These are phyloP conservation scores for Tolypocladium tundrense DNA, from an alignment of 2,329 filamentous ascomycete species.

Conservation along the genomic window DNA sequence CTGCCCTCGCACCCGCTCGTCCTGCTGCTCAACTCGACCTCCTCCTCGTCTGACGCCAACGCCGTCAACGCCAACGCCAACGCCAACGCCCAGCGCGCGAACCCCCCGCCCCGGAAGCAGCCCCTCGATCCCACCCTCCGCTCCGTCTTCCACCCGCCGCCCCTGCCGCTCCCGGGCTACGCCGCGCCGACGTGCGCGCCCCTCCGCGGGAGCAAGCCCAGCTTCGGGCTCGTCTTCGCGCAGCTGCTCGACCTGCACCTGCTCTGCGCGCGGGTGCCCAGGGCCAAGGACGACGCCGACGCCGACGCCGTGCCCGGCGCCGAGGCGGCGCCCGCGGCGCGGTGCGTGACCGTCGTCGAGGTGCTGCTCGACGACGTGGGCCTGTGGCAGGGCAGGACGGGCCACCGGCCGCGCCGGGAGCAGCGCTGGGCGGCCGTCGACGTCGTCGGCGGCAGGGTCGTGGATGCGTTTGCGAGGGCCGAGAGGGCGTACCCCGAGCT, in stretches of 20 bases:
- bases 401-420: slow-evolving; percentile 28
- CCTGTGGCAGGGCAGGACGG: slow-evolving; percentile 27
- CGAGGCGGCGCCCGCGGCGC: background rate
- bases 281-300: slow-evolving; percentile 29
- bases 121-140: slow-evolving; percentile 32
- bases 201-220: slow-evolving; percentile 31
- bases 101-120: background rate
- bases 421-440: slow-evolving; percentile 43
- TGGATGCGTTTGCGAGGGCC: slow-evolving; percentile 23
- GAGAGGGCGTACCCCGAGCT: slow-evolving; percentile 10
- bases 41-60: slow-evolving; percentile 3
- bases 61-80: background rate
- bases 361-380: slow-evolving; percentile 41
- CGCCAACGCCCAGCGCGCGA: background rate
- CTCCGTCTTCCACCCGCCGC: slow-evolving; percentile 36
- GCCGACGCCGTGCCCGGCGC: slow-evolving; percentile 9
- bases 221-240: slow-evolving; percentile 43
- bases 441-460: slow-evolving; percentile 26
- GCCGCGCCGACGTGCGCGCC: slow-evolving; percentile 7
- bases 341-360: slow-evolving; percentile 35
- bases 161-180: slow-evolving; percentile 9
- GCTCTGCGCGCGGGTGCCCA: slow-evolving; percentile 35
- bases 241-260: slow-evolving; percentile 46
- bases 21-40: slow-evolving; percentile 44
- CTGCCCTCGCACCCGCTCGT: slow-evolving; percentile 34